A percentile compares a stretch with the other conserved stretches of the same genome.
Evolutionary conservation across 768 basidiomycete genomes (phyloP).

Genomic region (Trametes cubensis): DNA sequence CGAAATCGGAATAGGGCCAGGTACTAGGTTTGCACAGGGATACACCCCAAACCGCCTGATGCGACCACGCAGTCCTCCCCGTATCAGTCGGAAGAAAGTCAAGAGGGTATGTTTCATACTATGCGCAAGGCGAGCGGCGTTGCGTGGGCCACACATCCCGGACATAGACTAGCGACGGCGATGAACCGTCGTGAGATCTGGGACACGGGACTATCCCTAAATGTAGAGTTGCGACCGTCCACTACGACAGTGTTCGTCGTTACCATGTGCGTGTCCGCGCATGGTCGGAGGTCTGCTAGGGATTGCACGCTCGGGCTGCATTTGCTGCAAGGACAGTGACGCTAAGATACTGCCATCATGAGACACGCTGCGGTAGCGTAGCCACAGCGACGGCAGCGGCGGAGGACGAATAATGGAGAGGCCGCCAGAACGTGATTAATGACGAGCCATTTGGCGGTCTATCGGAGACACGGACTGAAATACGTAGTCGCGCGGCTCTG

Average conservation of each 20-base stretch:
- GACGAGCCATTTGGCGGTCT: background rate
- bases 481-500: background rate
- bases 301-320: background rate
- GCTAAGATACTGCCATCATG: background rate
- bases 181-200: too few species aligned
- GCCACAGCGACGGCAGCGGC: constrained; percentile 1
- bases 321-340: background rate
- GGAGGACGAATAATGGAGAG: background rate
- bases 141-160: background rate
- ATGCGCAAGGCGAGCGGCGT: too few species aligned
- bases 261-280: too few species aligned
- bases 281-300: too few species aligned
- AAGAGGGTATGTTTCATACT: too few species aligned
- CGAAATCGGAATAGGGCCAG: background rate
- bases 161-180: background rate
- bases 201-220: background rate
- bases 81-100: background rate
- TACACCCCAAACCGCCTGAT: background rate
- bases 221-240: background rate
- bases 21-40: background rate
- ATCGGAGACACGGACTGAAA: background rate
- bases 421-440: background rate
- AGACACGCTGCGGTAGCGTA: background rate
- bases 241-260: background rate
- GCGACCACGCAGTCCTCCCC: background rate